Conservation (phyloP, 768 basidiomycete species). For the Trametes maxima region DNA sequence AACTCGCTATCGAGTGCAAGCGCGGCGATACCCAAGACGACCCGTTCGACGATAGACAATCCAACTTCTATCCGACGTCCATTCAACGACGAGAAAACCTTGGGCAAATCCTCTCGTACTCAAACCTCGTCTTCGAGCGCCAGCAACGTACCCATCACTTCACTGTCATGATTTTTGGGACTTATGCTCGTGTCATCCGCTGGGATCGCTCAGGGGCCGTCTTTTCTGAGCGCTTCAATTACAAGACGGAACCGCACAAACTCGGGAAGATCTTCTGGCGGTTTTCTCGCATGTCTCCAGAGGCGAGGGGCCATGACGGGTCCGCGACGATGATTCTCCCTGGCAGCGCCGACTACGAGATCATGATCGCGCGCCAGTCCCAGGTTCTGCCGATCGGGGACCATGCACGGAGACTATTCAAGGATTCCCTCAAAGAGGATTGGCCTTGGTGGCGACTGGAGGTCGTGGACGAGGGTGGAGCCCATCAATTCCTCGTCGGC, state of each 20-base stretch:
- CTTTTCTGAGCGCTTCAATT: background rate
- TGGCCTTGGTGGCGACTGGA: background rate
- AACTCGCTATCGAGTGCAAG: no score
- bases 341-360: no score
- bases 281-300: background rate
- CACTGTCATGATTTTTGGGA: background rate
- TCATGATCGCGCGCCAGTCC: no score
- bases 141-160: background rate
- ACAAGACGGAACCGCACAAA: background rate
- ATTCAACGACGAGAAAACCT: background rate
- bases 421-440: background rate
- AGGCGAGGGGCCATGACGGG: background rate
- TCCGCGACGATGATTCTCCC: no score
- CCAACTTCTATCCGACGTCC: no score
- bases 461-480: background rate
- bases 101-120: background rate
- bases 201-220: constrained; percentile 2
- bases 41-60: no score
- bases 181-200: background rate
- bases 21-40: no score
- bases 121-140: background rate
- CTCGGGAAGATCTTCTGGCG: no score
- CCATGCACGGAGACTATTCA: background rate
- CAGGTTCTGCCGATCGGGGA: background rate
- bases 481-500: constrained; percentile 1